Base-by-base conservation (phyloP, 2,329 filamentous ascomycete genomes). In the Xenoacremonium recifei region DNA sequence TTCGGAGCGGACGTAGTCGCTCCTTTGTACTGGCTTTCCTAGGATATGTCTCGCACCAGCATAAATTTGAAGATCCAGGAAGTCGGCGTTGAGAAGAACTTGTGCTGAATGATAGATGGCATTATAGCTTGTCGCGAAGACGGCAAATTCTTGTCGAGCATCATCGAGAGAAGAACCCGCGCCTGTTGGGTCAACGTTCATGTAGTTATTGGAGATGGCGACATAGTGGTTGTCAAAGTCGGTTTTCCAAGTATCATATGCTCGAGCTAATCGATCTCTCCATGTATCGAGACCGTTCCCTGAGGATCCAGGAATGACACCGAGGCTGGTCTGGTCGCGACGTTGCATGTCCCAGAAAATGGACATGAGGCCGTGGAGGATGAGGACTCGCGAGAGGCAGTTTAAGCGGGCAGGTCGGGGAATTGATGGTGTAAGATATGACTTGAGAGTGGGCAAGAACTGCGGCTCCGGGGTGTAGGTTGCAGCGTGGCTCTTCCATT, bases 281-380 rank as follows among this genome's bases (percentile, higher is more conserved):
- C 79, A 82, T 10, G 20, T 40, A 13, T 39, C 42, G 5, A 18
- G 11, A 6, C 27, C 16, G 4, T 50, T 44, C 11, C 53, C 51
- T 10, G 53, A 13, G 4, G 50, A 44, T 11, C 53, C 50, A 10
- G 53, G 49, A 11, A 64, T 57, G 12, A 69, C 64, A 0, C 77
- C 76, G 0, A 84, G 68, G 0, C 76, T 75, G 0, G 79, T 83
- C 51, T 84, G 79, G 41, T 84, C 80, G 6, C 80, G 67, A 2
- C 80, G 67, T 37, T 78, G 75, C 65, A 84, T 75, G 44, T 84
- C 80, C 70, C 79, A 82, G 3, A 73, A 72, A 3, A 84, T 70
- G 0, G 77, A 80, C 79, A 84, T 82, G 1, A 84, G 60, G 0
- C 80, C 80, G 35, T 84, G 80, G 0, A 84, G 64, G 1, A 84